Evolutionary conservation across 768 basidiomycete genomes (phyloP), one percentile per base, ranked within the genome.

Genomic region (Leccinellum albellum): DNA sequence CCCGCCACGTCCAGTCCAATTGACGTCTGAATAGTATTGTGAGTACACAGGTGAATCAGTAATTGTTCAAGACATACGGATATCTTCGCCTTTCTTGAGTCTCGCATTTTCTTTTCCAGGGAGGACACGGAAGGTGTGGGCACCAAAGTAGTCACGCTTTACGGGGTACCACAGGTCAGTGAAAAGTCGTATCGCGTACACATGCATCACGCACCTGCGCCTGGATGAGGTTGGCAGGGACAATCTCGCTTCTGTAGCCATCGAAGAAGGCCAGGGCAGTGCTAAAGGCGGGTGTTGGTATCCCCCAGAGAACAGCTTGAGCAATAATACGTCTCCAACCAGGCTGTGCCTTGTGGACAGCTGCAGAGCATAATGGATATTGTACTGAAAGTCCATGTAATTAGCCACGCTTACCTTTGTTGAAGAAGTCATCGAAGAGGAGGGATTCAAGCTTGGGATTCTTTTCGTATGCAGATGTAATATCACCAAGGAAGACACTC

Each of bases 191-290:
- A 56, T 24, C 50, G 29, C 4, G 49, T 26, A 51, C 15, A 28
- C 5, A 52, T 5, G 15, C 20, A 47, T 47, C 31, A 70, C 74
- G 26, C 58, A 88, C 88, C 82, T 97, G 95, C 52, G 83, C 96
- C 78, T 99, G 96, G 65, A 98, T 75, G 61, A 99, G 79, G 79
- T 94, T 96, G 50, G 96, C 95, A 42, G 96, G 93, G 52, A 98
- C 82, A 59, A 92, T 79, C 65, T 94, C 96, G 69, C 94, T 95
- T 73, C 96, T 83, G 83, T 98, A 99, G 26, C 97, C 96, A 72
- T 98, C 97, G 76, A 96, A 97, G 87, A 98, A 99, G 58, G 96
- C 92, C 50, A 98, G 83, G 48, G 96, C 96, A 42, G 96, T 98
- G 80, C 91, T 91, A 80, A 94, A 94, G n/a, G 94, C 94, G 31